These are phyloP conservation scores for Strigomonas culicis DNA, from an alignment of 208 protist species.

Conservation along the genomic window DNA sequence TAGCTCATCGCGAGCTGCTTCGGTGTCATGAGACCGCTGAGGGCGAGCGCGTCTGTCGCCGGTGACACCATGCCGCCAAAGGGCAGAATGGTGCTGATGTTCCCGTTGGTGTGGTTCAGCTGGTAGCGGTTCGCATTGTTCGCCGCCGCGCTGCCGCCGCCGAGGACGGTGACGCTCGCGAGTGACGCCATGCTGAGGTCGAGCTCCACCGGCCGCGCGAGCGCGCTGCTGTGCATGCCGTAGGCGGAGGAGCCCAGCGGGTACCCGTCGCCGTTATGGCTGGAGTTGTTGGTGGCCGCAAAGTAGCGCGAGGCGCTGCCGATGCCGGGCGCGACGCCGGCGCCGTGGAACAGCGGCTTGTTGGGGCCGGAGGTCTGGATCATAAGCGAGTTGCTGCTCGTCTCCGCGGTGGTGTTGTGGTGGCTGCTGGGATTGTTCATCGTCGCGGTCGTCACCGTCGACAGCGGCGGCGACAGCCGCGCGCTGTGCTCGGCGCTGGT, in stretches of 20 bases:
- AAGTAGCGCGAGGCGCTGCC: neutral
- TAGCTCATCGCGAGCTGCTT: neutral
- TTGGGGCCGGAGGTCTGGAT: neutral
- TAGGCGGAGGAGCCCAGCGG: neutral
- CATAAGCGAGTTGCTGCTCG: neutral
- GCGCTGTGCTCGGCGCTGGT: neutral
- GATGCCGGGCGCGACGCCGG: neutral
- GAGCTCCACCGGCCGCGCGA: neutral
- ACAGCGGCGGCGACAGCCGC: neutral
- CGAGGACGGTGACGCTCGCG: neutral
- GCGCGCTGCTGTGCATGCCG: neutral
- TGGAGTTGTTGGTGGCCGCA: neutral
- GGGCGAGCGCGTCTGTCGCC: no score
- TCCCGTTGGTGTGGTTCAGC: neutral
- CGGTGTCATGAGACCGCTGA: no score
- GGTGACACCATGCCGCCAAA: no score
- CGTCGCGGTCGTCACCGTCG: no score
- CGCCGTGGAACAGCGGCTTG: neutral
- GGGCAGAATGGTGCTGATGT: neutral
- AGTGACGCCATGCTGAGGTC: neutral
- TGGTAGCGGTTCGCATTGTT: no score
- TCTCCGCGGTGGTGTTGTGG: neutral
- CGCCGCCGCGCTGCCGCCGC: no score
- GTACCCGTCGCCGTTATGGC: neutral
- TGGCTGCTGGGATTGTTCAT: neutral